Conservation (phyloP, 306 rosid genomes). For the Citrullus colocynthis region DNA sequence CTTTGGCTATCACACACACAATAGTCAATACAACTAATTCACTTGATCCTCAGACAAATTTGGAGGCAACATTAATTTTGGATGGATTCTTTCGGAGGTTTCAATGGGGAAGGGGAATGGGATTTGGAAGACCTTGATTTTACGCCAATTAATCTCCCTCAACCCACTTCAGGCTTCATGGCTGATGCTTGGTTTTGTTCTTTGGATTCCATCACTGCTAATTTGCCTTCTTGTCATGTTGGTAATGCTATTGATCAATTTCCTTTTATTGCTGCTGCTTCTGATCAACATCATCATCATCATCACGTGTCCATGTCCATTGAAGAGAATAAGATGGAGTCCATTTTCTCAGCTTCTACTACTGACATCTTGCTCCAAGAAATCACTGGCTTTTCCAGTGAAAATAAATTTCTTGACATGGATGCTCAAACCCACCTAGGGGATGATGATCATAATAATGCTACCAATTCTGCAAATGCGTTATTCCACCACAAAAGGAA, state of each 20-base stretch:
- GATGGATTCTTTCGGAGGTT: not conserved
- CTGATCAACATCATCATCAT: not conserved
- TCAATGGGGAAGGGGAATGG: not conserved
- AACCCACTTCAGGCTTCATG: not conserved
- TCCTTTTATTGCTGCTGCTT: not conserved
- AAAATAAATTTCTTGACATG: slow-evolving; percentile 17
- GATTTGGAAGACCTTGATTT: not conserved
- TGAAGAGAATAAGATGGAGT: slow-evolving; percentile 6
- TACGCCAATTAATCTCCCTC: not conserved
- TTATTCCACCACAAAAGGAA: slow-evolving; percentile 42
- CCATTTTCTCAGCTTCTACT: slow-evolving; percentile 20
- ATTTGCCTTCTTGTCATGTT: slow-evolving; percentile 7
- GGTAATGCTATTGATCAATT: slow-evolving; percentile 2
- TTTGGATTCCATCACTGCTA: slow-evolving; percentile 27
- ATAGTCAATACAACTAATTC: not conserved
- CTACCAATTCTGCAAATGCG: slow-evolving; percentile 11
- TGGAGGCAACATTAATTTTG: not conserved
- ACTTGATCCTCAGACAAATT: not conserved
- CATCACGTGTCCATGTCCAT: not conserved
- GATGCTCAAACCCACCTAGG: slow-evolving; percentile 13
- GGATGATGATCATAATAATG: not conserved
- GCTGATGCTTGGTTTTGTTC: slow-evolving; percentile 28
- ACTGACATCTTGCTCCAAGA: slow-evolving; percentile 29
- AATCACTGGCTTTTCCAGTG: slow-evolving; percentile 13
- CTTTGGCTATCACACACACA: not conserved